Base-by-base conservation (phyloP, 768 basidiomycete genomes). In the Pulveroboletus sp. region DNA sequence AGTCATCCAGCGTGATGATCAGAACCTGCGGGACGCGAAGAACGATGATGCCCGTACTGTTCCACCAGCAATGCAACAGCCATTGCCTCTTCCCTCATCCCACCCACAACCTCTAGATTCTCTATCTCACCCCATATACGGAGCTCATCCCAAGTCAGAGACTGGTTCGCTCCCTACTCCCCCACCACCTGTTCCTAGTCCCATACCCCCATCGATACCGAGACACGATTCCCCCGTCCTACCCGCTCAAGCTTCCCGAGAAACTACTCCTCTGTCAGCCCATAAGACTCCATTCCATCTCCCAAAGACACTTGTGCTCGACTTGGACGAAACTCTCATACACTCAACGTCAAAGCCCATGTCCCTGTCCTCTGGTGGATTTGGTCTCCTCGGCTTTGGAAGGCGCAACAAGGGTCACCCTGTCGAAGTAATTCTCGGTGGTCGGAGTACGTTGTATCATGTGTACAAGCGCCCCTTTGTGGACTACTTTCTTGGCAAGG, bases 381-480 rank as follows among this genome's bases (percentile, higher is more conserved):
- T 80, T 2, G 81, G 85, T 31, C 70, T 88, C 12, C 75, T 91
- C 50, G 84, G 82, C 18, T 67, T 84, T 39, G 70, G 78, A 45
- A 61, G 79, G 58, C 68, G 80, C 59, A 81, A 86, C 65, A 81
- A 82, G 65, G 79, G 82, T 46, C 89, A 91, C 73, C 89, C 86
- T 57, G 93, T 99, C 6, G 93, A 99, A 64, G 96, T 99, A 27
- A 83, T 92, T 21, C 71, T 96, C 21, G 88, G 86, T 33, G 96
- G 88, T 32, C 77, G 85, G 56, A 91, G 87, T 63, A 95, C 92
- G 2, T 73, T 93, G 45, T 99, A 99, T 67, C 95, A 97, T 68
- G 95, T 99, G 41, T 97, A 98, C 73, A 99, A 99, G 70, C 80
- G 95, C 52, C 95, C 95, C 3, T 96, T 93, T 75, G 95, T 92